phyloP scores from a whole-genome alignment of 371 early-diverging fungal genomes.

The Mortierella polycephala region DNA sequence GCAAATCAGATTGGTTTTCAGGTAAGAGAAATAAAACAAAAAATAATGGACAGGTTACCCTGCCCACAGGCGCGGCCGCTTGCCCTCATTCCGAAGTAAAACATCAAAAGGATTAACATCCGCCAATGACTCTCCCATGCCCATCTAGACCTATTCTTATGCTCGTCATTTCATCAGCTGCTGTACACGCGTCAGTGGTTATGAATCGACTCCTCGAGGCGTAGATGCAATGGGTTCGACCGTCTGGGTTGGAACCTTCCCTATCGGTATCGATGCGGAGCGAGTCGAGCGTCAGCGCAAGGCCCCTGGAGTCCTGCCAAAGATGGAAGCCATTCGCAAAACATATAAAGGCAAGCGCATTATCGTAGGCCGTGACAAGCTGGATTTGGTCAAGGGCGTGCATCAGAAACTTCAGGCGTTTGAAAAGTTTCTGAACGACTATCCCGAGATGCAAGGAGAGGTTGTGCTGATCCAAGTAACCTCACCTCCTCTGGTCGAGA shows the following conservation, averaged over 20 bases:
- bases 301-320: slow-evolving; percentile 66
- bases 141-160: slow-evolving; percentile 88
- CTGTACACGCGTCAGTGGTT: slow-evolving; percentile 90
- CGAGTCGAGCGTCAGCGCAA: slow-evolving; percentile 59
- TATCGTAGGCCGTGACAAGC: slow-evolving; percentile 97
- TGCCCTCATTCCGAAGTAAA: too few relatives aligned
- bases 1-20: slow-evolving; percentile 95
- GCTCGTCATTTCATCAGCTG: slow-evolving; percentile 95
- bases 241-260: slow-evolving; percentile 90
- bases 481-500: slow-evolving; percentile 62
- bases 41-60: too few relatives aligned
- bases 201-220: slow-evolving; percentile 85
- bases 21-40: slow-evolving; percentile 50
- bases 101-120: too few relatives aligned
- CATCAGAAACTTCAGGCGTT: slow-evolving; percentile 96
- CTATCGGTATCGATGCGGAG: slow-evolving; percentile 95
- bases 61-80: too few relatives aligned
- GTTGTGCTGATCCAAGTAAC: slow-evolving; percentile 94
- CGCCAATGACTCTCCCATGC: not conserved
- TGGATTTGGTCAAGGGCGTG: slow-evolving; percentile 98
- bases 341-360: slow-evolving; percentile 93
- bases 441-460: slow-evolving; percentile 90
- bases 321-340: slow-evolving; percentile 82
- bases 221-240: slow-evolving; percentile 79
- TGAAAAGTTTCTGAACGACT: slow-evolving; percentile 88